These are phyloP conservation scores for Apophysomyces trapeziformis DNA, from an alignment of 371 early-diverging fungal species.

Conservation along the genomic window DNA sequence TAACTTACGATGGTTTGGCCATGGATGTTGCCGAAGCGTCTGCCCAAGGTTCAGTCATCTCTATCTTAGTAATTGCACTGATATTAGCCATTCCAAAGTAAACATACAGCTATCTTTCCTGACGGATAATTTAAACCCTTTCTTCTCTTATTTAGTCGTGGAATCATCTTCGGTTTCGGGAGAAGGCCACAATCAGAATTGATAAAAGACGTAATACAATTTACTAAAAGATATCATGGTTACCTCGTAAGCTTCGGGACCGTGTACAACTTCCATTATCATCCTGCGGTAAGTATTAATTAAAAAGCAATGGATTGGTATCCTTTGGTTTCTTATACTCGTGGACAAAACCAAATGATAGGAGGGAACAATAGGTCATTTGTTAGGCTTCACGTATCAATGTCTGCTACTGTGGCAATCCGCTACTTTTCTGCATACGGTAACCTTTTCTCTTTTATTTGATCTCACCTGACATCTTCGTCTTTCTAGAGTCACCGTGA, in stretches of 20 bases:
- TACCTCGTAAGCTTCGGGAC: conserved; percentile 53
- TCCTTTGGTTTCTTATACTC: neutral
- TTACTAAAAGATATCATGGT: conserved; percentile 46
- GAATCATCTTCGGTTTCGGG: conserved; percentile 36
- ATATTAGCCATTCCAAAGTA: conserved; percentile 47
- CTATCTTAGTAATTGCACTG: conserved; percentile 41
- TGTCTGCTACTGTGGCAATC: conserved; percentile 52
- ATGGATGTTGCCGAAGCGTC: conserved; percentile 45
- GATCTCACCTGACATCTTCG: no score
- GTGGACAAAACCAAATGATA: conserved; percentile 1
- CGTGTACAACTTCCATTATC: conserved; percentile 49
- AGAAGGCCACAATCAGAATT: conserved; percentile 21
- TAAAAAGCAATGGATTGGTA: neutral
- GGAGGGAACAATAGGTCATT: conserved; percentile 51
- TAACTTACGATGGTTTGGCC: conserved; percentile 47
- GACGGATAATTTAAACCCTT: neutral
- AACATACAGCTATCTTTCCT: neutral
- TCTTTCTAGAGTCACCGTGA: conserved; percentile 39
- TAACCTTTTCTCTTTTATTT: conserved; percentile 13
- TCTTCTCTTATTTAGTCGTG: conserved; percentile 31
- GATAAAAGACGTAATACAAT: conserved; percentile 34
- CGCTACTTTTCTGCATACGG: conserved; percentile 40
- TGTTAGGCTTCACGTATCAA: conserved; percentile 47
- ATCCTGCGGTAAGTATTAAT: conserved; percentile 35
- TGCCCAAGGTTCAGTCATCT: conserved; percentile 45